Conservation (phyloP, 1,284 basidiomycete species). For the Lentinula novae-zelandiae region DNA sequence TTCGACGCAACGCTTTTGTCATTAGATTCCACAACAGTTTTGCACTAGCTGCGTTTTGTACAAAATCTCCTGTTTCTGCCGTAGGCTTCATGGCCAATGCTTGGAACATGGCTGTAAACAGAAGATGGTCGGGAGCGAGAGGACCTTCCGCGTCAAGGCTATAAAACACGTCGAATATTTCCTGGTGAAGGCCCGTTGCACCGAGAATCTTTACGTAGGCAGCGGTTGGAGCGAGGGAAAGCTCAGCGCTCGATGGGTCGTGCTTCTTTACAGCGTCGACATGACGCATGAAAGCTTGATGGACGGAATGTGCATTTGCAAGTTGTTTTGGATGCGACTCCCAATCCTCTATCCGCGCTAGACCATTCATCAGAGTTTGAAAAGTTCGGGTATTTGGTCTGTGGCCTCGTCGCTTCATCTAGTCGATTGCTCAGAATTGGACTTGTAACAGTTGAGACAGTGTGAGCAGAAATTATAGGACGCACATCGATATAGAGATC, state of each 20-base stretch:
- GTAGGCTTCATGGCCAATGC: slow-evolving; percentile 31
- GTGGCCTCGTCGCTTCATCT: slow-evolving; percentile 82
- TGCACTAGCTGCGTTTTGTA: slow-evolving; percentile 46
- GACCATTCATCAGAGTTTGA: slow-evolving; percentile 58
- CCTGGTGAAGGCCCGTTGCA: slow-evolving; percentile 50
- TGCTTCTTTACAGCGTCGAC: slow-evolving; percentile 41
- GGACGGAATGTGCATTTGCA: slow-evolving; percentile 52
- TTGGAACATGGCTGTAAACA: slow-evolving; percentile 62
- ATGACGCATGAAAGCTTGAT: slow-evolving; percentile 49
- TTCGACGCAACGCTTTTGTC: slow-evolving; percentile 44
- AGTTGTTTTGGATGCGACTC: slow-evolving; percentile 51
- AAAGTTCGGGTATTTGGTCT: slow-evolving; percentile 63
- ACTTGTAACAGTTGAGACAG: neutral
- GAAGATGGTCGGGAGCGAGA: slow-evolving; percentile 47
- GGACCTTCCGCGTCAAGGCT: slow-evolving; percentile 54
- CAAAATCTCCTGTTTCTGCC: neutral
- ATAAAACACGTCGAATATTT: slow-evolving; percentile 71
- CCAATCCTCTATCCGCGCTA: slow-evolving; percentile 59
- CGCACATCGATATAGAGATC: slow-evolving; percentile 65
- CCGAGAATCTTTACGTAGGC: slow-evolving; percentile 64
- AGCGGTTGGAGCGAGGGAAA: slow-evolving; percentile 44
- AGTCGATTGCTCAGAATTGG: slow-evolving; percentile 8
- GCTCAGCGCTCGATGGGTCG: slow-evolving; percentile 42
- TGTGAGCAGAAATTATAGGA: slow-evolving; percentile 12
- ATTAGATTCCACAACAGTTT: slow-evolving; percentile 66